Percentiles rank a stretch among this genome's conserved stretches.
Conservation (phyloP, 2,329 filamentous ascomycete genomes). For the Coleophoma cylindrospora region DNA sequence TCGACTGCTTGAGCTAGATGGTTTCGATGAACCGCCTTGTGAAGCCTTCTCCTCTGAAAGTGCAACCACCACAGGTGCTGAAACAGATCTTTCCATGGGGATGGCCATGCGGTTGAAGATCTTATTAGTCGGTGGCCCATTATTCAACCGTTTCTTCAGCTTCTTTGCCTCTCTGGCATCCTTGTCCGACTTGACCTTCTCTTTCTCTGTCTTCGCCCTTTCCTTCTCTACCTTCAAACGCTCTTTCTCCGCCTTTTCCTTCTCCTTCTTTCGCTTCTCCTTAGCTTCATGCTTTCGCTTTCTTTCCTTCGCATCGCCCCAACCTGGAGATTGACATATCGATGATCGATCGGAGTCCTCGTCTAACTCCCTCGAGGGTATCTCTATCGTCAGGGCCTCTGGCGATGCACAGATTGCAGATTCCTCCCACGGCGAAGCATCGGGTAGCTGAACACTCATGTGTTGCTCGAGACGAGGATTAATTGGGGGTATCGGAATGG, state of each 20-base stretch:
- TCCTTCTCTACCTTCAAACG: no score
- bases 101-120: constrained; percentile 9
- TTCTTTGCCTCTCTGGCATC: constrained; percentile 33
- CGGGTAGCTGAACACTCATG: no score
- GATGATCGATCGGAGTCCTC: constrained; percentile 22
- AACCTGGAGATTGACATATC: constrained; percentile 58
- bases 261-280: constrained; percentile 38
- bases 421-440: no score
- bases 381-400: not conserved
- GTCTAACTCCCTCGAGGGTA: constrained; percentile 1
- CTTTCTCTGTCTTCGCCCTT: constrained; percentile 30
- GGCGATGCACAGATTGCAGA: no score
- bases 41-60: not conserved
- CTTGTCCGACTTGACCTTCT: constrained; percentile 31
- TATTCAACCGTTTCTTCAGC: constrained; percentile 27
- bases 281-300: constrained; percentile 42
- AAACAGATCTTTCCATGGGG: constrained; percentile 9
- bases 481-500: no score
- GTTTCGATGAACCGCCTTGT: constrained; percentile 1
- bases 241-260: constrained; percentile 33
- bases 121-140: constrained; percentile 20
- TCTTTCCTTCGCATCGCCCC: constrained; percentile 52
- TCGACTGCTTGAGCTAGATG: constrained; percentile 5
- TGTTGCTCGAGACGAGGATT: no score
- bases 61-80: constrained; percentile 5